phyloP scores from a whole-genome alignment of 441 rosid genomes.

The Populus tomentosa region DNA sequence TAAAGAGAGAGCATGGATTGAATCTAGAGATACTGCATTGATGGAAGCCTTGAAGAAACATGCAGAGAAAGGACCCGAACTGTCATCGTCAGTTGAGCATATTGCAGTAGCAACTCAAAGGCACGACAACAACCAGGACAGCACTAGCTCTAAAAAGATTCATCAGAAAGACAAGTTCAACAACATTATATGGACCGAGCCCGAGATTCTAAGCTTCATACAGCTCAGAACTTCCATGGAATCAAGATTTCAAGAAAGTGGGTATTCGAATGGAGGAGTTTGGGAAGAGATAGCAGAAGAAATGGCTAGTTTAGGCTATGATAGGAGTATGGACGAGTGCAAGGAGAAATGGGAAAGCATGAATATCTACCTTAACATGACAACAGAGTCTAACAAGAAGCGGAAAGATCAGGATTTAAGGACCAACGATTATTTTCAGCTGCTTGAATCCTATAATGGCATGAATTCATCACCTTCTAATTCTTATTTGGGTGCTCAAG shows the following conservation, averaged over 20 bases:
- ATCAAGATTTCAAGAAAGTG: slow-evolving; percentile 29
- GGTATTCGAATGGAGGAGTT: slow-evolving; percentile 19
- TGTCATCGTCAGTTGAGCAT: slow-evolving; percentile 15
- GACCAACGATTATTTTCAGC: slow-evolving; percentile 16
- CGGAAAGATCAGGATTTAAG: slow-evolving; percentile 14
- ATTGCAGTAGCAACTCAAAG: slow-evolving; percentile 12
- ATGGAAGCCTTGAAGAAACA: slow-evolving; percentile 40
- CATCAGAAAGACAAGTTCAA: not conserved
- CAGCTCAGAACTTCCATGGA: slow-evolving; percentile 36
- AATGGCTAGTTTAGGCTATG: slow-evolving; percentile 38
- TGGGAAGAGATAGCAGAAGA: slow-evolving; percentile 43
- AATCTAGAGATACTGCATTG: slow-evolving; percentile 45
- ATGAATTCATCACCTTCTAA: slow-evolving; percentile 11
- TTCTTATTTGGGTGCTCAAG: slow-evolving; percentile 15
- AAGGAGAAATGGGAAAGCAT: slow-evolving; percentile 37
- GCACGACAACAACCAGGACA: not conserved
- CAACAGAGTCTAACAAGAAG: slow-evolving; percentile 27
- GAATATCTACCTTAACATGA: slow-evolving; percentile 23
- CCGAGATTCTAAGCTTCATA: slow-evolving; percentile 34
- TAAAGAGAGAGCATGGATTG: slow-evolving; percentile 47
- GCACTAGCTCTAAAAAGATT: slow-evolving; percentile 2
- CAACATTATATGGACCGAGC: slow-evolving; percentile 27
- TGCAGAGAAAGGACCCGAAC: slow-evolving; percentile 15
- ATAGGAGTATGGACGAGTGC: slow-evolving; percentile 27
- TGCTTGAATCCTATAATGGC: slow-evolving; percentile 18